These are phyloP conservation scores for Aspergillus sp. DNA, from an alignment of 2,329 filamentous ascomycete genomes.

Conservation along the genomic window DNA sequence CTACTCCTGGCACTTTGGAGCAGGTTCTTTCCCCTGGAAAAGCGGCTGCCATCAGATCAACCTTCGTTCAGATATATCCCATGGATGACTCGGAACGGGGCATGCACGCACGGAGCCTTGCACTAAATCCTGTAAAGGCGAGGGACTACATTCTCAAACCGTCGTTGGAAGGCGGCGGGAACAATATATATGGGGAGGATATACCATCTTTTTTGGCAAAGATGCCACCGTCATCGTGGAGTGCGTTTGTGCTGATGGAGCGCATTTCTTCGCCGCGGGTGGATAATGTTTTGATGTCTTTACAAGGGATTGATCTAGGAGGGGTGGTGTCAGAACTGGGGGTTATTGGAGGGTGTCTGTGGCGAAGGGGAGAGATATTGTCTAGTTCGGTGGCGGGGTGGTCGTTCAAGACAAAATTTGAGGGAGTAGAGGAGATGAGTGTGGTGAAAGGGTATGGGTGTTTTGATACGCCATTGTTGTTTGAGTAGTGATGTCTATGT, in stretches of 20 bases:
- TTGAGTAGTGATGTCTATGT: background rate
- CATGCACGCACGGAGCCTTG: slow-evolving; percentile 22
- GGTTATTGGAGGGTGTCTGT: slow-evolving; percentile 41
- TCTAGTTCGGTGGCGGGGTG: slow-evolving; percentile 36
- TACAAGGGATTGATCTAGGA: slow-evolving; percentile 30
- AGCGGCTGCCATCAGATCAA: slow-evolving; percentile 25
- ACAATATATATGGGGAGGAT: slow-evolving; percentile 41
- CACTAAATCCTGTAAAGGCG: slow-evolving; percentile 19
- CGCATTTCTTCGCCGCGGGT: slow-evolving; percentile 34
- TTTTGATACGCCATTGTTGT: slow-evolving; percentile 42
- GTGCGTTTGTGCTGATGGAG: slow-evolving; percentile 41
- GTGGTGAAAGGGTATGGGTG: slow-evolving; percentile 48
- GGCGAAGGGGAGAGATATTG: slow-evolving; percentile 30
- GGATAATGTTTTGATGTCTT: slow-evolving; percentile 33
- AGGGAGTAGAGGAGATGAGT: slow-evolving; percentile 44
- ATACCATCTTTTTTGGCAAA: slow-evolving; percentile 35
- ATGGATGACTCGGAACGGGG: slow-evolving; percentile 33
- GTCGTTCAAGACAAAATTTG: slow-evolving; percentile 46
- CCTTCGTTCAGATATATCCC: slow-evolving; percentile 38
- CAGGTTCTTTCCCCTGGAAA: slow-evolving; percentile 31
- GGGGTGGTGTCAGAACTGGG: slow-evolving; percentile 45
- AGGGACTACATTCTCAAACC: slow-evolving; percentile 42
- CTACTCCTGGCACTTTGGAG: slow-evolving; percentile 29
- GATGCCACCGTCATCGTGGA: slow-evolving; percentile 26
- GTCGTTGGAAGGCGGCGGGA: slow-evolving; percentile 43